phyloP scores from a whole-genome alignment of 495 filamentous ascomycete genomes.

The Penicillium verhagenii region DNA sequence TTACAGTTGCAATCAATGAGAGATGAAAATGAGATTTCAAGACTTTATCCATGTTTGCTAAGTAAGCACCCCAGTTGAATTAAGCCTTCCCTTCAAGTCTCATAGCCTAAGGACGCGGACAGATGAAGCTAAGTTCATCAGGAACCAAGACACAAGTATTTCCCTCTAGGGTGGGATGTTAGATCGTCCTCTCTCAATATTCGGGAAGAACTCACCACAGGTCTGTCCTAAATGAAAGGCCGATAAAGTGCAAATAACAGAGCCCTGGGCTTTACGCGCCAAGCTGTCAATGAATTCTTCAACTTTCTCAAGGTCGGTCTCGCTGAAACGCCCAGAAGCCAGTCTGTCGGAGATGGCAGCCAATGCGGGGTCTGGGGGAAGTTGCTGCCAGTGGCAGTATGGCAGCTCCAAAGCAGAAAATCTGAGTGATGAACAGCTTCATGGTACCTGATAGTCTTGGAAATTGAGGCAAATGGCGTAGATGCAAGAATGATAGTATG shows the following conservation, averaged over 20 bases:
- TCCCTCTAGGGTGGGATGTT: neutral
- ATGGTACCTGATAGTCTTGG: neutral
- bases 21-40: too few relatives aligned
- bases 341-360: neutral
- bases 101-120: neutral
- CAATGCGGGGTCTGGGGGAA: neutral
- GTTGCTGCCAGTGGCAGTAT: neutral
- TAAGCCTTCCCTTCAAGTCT: neutral
- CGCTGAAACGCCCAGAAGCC: neutral
- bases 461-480: neutral
- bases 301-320: neutral
- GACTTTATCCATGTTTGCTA: too few relatives aligned
- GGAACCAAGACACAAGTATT: neutral
- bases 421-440: neutral
- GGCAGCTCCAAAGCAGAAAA: neutral
- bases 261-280: neutral
- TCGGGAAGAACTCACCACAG: neutral
- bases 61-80: too few relatives aligned
- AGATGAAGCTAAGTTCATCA: slow-evolving; percentile 3
- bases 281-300: neutral
- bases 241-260: neutral
- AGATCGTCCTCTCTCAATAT: too few relatives aligned
- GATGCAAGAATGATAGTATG: neutral
- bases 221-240: neutral
- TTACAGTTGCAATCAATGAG: too few relatives aligned